phyloP scores from a whole-genome alignment of 164 flowering plant genomes.

The Annona squamosa region DNA sequence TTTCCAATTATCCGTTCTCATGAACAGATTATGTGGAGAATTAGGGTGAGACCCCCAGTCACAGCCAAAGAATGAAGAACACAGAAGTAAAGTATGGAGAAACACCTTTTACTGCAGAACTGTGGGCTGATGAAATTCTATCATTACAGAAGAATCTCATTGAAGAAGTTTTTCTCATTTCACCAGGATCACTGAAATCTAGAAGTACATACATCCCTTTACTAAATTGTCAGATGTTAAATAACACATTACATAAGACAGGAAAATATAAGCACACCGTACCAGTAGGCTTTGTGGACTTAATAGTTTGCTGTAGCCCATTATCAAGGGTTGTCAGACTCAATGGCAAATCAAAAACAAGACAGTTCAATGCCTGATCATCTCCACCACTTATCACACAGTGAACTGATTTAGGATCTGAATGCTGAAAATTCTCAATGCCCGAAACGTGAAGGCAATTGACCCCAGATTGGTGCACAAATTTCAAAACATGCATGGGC shows the following conservation, averaged over 20 bases:
- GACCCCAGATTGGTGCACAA: constrained; percentile 89
- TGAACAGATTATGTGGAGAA: not conserved
- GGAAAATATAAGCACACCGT: not conserved
- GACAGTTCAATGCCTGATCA: constrained; percentile 75
- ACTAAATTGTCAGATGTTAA: not conserved
- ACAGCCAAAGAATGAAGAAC: not conserved
- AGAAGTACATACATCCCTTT: not conserved
- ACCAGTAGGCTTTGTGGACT: constrained; percentile 7
- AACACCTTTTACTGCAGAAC: constrained; percentile 90
- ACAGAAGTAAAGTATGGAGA: not conserved
- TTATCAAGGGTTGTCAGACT: constrained; percentile 7
- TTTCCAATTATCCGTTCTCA: not conserved
- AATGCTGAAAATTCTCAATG: constrained; percentile 13
- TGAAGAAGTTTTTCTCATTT: constrained; percentile 2
- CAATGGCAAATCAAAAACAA: constrained; percentile 35
- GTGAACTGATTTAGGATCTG: constrained; percentile 24
- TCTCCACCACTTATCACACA: constrained; percentile 84
- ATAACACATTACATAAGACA: not conserved
- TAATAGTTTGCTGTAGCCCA: constrained; percentile 8
- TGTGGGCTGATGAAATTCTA: constrained; percentile 65
- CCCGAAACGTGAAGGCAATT: constrained; percentile 76
- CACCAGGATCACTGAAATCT: constrained; percentile 5
- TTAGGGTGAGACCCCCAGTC: not conserved
- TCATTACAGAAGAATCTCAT: constrained; percentile 31
- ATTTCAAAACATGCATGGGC: constrained; percentile 50